Conservation (phyloP, 1,284 basidiomycete genomes). For the Austroboletus novae-zelandiae region DNA sequence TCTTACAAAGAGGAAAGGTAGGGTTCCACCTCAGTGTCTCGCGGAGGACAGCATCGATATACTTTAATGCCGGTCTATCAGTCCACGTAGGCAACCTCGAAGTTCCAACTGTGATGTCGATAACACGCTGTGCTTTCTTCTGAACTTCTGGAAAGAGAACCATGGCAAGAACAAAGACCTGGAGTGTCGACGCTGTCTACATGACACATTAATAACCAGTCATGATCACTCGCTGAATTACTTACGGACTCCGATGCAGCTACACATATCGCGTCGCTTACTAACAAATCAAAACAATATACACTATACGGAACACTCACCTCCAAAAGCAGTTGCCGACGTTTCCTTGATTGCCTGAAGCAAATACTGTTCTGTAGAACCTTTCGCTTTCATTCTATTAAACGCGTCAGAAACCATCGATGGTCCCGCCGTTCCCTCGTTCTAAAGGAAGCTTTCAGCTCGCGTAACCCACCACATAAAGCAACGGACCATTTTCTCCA, state of each 20-base stretch:
- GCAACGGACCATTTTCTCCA: slow-evolving; percentile 14
- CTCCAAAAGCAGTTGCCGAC: slow-evolving; percentile 19
- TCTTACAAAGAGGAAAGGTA: slow-evolving; percentile 21
- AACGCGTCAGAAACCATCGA: slow-evolving; percentile 19
- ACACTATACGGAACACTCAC: not conserved
- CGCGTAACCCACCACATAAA: not conserved
- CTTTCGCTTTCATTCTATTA: not conserved
- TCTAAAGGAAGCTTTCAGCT: slow-evolving; percentile 7
- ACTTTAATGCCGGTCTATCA: slow-evolving; percentile 16
- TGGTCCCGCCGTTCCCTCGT: slow-evolving; percentile 10
- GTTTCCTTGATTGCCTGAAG: slow-evolving; percentile 17
- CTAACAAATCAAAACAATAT: no score
- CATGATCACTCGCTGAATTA: not conserved
- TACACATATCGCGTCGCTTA: not conserved
- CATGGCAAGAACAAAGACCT: slow-evolving; percentile 43
- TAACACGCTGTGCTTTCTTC: slow-evolving; percentile 36
- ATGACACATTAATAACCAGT: not conserved
- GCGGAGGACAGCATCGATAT: slow-evolving; percentile 23
- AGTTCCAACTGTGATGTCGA: slow-evolving; percentile 17
- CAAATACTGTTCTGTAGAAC: not conserved
- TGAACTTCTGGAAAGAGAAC: slow-evolving; percentile 40
- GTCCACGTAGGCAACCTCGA: slow-evolving; percentile 17
- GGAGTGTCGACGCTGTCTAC: slow-evolving; percentile 38
- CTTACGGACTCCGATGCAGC: slow-evolving; percentile 22
- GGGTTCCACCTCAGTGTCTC: slow-evolving; percentile 24